Percentiles rank a stretch among this genome's conserved stretches.
phyloP scores from a whole-genome alignment of 2,329 filamentous ascomycete genomes.

The Trichophyton equinum region DNA sequence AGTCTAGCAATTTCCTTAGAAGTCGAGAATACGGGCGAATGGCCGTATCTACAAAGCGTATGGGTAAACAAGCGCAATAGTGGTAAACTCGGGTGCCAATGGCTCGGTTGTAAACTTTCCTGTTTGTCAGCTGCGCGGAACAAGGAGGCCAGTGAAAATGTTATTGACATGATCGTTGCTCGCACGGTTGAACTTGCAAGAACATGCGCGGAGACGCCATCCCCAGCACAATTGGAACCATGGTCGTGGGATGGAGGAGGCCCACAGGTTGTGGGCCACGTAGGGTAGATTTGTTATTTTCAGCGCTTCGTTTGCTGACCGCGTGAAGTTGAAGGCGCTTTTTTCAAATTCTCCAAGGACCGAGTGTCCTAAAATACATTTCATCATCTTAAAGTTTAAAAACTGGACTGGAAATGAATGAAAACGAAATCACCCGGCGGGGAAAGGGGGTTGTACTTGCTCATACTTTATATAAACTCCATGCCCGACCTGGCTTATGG shows the following conservation, averaged over 20 bases:
- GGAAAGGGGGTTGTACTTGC: background rate
- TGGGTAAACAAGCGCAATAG: background rate
- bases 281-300: background rate
- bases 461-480: background rate
- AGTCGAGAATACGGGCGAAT: background rate
- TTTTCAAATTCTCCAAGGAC: background rate
- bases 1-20: background rate
- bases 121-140: conserved; percentile 1
- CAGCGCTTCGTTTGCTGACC: background rate
- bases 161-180: background rate
- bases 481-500: background rate
- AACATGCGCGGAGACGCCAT: background rate
- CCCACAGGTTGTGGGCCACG: background rate
- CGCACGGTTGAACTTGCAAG: background rate
- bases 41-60: background rate
- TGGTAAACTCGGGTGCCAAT: background rate
- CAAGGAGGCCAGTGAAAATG: background rate
- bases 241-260: background rate
- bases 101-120: background rate
- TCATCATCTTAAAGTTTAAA: background rate
- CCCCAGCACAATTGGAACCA: background rate
- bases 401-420: background rate
- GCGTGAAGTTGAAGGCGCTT: background rate
- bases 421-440: background rate
- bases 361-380: background rate